Evolutionary conservation across 257 asterid species (phyloP).

Genomic region (Gentiana macrophylla): DNA sequence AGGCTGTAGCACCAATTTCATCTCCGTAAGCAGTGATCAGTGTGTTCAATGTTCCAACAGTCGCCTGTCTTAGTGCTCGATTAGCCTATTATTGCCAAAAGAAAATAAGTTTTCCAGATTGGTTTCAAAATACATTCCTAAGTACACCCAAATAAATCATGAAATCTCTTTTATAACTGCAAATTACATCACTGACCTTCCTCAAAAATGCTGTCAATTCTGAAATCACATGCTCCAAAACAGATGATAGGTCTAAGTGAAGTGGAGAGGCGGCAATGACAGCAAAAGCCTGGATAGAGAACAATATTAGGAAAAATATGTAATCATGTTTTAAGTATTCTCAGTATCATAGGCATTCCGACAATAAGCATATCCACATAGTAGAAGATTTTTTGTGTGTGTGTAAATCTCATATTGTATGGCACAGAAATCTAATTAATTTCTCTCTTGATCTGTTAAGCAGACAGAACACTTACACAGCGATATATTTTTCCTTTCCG

Average conservation of each 20-base stretch:
- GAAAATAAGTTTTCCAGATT: no score
- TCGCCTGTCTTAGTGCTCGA: slow-evolving; percentile 91
- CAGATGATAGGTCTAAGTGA: slow-evolving; percentile 82
- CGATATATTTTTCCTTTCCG: no score
- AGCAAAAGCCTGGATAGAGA: slow-evolving; percentile 74
- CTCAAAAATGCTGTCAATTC: slow-evolving; percentile 94
- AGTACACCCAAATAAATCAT: neutral
- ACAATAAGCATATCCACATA: neutral
- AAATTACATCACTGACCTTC: slow-evolving; percentile 35
- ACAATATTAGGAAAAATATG: slow-evolving; percentile 3
- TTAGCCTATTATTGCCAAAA: slow-evolving; percentile 59
- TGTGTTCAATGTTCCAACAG: slow-evolving; percentile 87
- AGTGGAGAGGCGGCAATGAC: slow-evolving; percentile 92
- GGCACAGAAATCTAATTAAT: no score
- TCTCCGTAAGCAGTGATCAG: slow-evolving; percentile 90
- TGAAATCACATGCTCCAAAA: slow-evolving; percentile 77
- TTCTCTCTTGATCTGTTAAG: no score
- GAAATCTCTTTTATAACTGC: neutral
- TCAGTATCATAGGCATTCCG: neutral
- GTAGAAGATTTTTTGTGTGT: no score
- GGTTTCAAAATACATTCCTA: no score
- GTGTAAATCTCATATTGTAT: neutral
- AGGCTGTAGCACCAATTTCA: slow-evolving; percentile 82
- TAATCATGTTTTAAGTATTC: neutral
- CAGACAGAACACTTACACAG: no score